A percentile compares a stretch with the other conserved stretches of the same genome.
These are phyloP conservation scores for Cephalotrichum gorgonifer DNA, from an alignment of 2,329 filamentous ascomycete species.

Conservation along the genomic window DNA sequence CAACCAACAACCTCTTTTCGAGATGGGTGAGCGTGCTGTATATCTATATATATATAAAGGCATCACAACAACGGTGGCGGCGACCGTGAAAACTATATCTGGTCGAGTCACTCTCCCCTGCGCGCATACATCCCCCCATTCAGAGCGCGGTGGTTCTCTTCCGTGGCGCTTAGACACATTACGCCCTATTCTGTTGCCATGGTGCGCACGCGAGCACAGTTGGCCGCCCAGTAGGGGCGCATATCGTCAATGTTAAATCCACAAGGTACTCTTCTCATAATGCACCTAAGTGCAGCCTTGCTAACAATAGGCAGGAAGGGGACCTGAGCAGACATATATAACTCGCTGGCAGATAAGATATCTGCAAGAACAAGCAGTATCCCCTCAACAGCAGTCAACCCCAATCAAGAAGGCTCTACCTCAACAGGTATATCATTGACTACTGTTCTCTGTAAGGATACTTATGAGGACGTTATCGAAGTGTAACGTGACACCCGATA, in stretches of 20 bases:
- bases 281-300: constrained; percentile 3
- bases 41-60: too few species aligned
- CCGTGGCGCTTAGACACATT: too few species aligned
- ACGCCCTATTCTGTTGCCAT: too few species aligned
- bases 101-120: too few species aligned
- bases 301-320: constrained; percentile 5
- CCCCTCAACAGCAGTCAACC: constrained; percentile 3
- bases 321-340: constrained; percentile 2
- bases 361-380: constrained; percentile 1
- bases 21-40: too few species aligned
- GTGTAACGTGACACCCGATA: constrained; percentile 2
- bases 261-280: constrained; percentile 5
- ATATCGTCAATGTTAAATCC: constrained; percentile 3
- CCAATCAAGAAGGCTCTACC: constrained; percentile 2
- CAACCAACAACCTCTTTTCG: too few species aligned
- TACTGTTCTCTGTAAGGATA: background rate
- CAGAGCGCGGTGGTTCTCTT: too few species aligned
- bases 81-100: too few species aligned
- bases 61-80: too few species aligned
- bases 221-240: constrained; percentile 1
- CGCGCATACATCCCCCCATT: too few species aligned
- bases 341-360: background rate
- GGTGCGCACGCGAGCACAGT: constrained; percentile 6
- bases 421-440: constrained; percentile 4
- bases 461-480: constrained; percentile 2